phyloP scores from a whole-genome alignment of 2,329 filamentous ascomycete genomes.

The Fusarium domesticum region DNA sequence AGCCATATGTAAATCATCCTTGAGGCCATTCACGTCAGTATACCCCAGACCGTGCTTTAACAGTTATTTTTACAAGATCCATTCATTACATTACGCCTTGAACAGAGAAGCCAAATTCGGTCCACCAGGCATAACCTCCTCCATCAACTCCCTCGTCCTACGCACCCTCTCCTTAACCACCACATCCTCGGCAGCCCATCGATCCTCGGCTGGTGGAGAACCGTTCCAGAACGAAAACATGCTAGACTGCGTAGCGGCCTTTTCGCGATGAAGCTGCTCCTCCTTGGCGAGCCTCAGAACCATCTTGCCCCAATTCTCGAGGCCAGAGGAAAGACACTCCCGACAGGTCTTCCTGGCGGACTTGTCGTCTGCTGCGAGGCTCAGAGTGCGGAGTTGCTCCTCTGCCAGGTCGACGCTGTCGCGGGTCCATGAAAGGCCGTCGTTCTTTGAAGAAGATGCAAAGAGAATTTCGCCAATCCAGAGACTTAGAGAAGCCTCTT shows the following conservation, averaged over 20 bases:
- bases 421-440: conserved; percentile 83
- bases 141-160: conserved; percentile 51
- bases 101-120: conserved; percentile 38
- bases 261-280: conserved; percentile 43
- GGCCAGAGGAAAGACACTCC: conserved; percentile 71
- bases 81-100: conserved; percentile 34
- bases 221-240: conserved; percentile 40
- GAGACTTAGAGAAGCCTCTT: conserved; percentile 80
- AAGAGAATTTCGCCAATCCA: conserved; percentile 95
- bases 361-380: conserved; percentile 25
- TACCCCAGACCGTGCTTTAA: conserved; percentile 1
- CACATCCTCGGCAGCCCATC: conserved; percentile 54
- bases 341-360: conserved; percentile 57
- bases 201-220: conserved; percentile 37
- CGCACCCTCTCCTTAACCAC: conserved; percentile 52
- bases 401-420: conserved; percentile 82
- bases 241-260: conserved; percentile 22
- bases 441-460: conserved; percentile 57
- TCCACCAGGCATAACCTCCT: conserved; percentile 43
- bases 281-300: conserved; percentile 60
- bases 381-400: conserved; percentile 54
- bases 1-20: too few relatives aligned
- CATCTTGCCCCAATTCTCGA: conserved; percentile 84
- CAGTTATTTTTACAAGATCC: conserved; percentile 5
- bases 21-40: too few relatives aligned